A percentile compares a stretch with the other conserved stretches of the same genome.
phyloP scores from a whole-genome alignment of 306 rosid genomes.

The Sindora glabra region DNA sequence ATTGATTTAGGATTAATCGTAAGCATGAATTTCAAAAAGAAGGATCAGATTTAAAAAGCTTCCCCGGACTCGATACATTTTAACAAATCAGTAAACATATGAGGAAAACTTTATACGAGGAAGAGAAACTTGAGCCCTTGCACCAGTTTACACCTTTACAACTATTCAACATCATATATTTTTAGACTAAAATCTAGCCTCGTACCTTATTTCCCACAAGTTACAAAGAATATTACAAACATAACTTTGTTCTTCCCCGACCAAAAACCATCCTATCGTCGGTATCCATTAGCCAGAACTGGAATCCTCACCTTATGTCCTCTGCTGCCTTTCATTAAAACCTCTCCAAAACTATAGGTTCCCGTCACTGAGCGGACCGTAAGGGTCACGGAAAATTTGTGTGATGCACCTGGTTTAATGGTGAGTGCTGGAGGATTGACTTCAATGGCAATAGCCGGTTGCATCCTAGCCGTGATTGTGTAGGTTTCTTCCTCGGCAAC shows the following conservation, averaged over 20 bases:
- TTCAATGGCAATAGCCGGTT: slow-evolving; percentile 79
- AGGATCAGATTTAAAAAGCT: slow-evolving; percentile 21
- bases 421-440: slow-evolving; percentile 87
- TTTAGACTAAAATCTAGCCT: slow-evolving; percentile 43
- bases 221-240: slow-evolving; percentile 95
- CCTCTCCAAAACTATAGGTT: slow-evolving; percentile 77
- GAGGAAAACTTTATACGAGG: slow-evolving; percentile 58
- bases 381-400: slow-evolving; percentile 56
- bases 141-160: slow-evolving; percentile 65
- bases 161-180: slow-evolving; percentile 42
- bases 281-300: slow-evolving; percentile 78
- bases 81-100: slow-evolving; percentile 31
- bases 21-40: slow-evolving; percentile 8
- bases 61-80: slow-evolving; percentile 20
- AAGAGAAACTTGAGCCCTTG: slow-evolving; percentile 54
- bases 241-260: slow-evolving; percentile 23
- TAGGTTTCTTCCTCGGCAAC: slow-evolving; percentile 93
- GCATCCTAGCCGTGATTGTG: slow-evolving; percentile 68
- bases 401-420: slow-evolving; percentile 49
- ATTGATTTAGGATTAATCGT: too few relatives aligned
- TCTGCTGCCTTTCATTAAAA: slow-evolving; percentile 81
- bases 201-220: slow-evolving; percentile 75
- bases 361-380: slow-evolving; percentile 66
- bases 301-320: slow-evolving; percentile 97
- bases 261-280: slow-evolving; percentile 45